A percentile compares a stretch with the other conserved stretches of the same genome.
phyloP scores from a whole-genome alignment of 441 rosid species.

The Mallotus japonicus region DNA sequence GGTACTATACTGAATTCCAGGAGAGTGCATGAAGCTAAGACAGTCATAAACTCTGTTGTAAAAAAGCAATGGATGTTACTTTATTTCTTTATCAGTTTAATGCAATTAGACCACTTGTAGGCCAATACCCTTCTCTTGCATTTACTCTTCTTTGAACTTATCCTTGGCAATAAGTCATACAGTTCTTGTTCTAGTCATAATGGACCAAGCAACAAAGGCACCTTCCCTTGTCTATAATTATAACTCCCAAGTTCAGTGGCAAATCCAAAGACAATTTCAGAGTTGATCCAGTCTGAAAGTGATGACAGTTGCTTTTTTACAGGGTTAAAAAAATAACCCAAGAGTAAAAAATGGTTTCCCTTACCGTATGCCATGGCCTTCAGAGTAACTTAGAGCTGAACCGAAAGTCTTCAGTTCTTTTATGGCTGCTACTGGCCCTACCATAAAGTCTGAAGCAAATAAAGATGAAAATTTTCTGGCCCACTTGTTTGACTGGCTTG shows the following conservation, averaged over 20 bases:
- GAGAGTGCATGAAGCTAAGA: too few relatives aligned
- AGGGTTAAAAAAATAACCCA: too few relatives aligned
- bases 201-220: background rate
- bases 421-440: slow-evolving; percentile 11
- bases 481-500: slow-evolving; percentile 16
- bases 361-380: slow-evolving; percentile 4
- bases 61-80: background rate
- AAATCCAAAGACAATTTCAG: too few relatives aligned
- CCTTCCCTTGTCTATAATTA: background rate
- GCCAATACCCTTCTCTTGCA: background rate
- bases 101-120: background rate
- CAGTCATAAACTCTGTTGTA: too few relatives aligned
- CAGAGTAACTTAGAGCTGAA: slow-evolving; percentile 16
- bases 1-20: background rate
- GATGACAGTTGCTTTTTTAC: too few relatives aligned
- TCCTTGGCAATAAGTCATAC: too few relatives aligned
- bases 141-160: too few relatives aligned
- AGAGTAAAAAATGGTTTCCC: too few relatives aligned
- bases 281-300: too few relatives aligned
- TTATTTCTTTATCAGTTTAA: background rate
- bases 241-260: too few relatives aligned
- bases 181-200: background rate
- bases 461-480: background rate
- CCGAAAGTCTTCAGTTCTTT: background rate
- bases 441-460: background rate